Evolutionary conservation across 2,329 filamentous ascomycete species (phyloP).

Genomic region (Claviceps digitariae): DNA sequence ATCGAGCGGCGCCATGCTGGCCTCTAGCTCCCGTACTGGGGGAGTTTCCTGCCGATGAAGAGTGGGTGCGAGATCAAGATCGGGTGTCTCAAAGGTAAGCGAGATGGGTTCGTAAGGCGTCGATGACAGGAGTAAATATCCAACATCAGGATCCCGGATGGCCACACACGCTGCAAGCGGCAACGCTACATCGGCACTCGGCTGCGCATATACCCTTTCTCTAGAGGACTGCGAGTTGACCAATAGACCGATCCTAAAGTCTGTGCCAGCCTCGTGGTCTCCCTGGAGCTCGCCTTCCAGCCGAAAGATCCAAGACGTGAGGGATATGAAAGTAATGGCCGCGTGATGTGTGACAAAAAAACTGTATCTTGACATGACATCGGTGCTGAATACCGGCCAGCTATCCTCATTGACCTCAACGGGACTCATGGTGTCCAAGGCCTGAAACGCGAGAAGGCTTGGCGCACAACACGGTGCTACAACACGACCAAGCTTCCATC

Average conservation of each 20-base stretch:
- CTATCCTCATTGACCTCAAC: conserved; percentile 40
- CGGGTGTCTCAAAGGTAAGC: conserved; percentile 46
- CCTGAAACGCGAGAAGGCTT: conserved; percentile 46
- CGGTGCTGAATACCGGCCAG: conserved; percentile 50
- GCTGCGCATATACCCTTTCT: conserved; percentile 44
- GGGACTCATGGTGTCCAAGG: conserved; percentile 43
- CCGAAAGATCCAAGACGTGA: conserved; percentile 50
- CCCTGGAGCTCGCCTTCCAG: conserved; percentile 46
- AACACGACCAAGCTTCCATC: conserved; percentile 29
- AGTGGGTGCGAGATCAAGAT: conserved; percentile 32
- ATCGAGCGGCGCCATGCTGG: conserved; percentile 31
- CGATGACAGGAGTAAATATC: conserved; percentile 48
- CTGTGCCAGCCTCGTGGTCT: conserved; percentile 42
- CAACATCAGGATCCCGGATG: conserved; percentile 47
- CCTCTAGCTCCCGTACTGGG: conserved; percentile 27
- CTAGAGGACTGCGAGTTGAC: conserved; percentile 44
- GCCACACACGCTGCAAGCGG: conserved; percentile 40
- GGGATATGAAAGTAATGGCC: conserved; percentile 45
- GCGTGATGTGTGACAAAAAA: conserved; percentile 50
- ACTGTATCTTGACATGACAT: conserved; percentile 47
- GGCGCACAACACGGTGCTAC: conserved; percentile 26
- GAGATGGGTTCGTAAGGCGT: conserved; percentile 44
- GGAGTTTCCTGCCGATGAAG: conserved; percentile 27
- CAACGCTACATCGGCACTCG: conserved; percentile 29
- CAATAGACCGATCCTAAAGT: conserved; percentile 47